Evolutionary conservation across 192 early-diverging fungal genomes (phyloP).

Genomic region (Spinellus fusiger): DNA sequence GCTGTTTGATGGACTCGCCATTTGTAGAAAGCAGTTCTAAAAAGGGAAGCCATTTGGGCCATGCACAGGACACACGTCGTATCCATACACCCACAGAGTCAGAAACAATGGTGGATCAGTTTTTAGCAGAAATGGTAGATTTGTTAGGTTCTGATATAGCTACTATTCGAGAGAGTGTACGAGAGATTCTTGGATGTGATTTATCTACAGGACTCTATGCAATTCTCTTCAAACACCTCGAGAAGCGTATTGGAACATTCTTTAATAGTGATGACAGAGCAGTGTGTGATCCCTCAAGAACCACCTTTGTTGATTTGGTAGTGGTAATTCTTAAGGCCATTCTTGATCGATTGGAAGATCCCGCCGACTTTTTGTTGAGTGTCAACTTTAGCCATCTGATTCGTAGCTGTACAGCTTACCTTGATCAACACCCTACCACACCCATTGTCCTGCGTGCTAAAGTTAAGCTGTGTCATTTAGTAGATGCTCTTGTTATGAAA

Average conservation of each 20-base stretch:
- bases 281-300: constrained; percentile 40
- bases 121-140: constrained; percentile 64
- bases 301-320: constrained; percentile 62
- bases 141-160: constrained; percentile 70
- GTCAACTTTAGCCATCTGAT: constrained; percentile 63
- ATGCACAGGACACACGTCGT: constrained; percentile 9
- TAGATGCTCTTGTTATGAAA: constrained; percentile 63
- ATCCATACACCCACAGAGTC: not conserved
- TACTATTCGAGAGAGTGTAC: constrained; percentile 65
- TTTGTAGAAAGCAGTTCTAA: not conserved
- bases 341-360: constrained; percentile 53
- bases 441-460: constrained; percentile 53
- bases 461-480: constrained; percentile 66
- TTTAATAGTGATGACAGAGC: constrained; percentile 55
- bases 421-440: constrained; percentile 48
- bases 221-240: constrained; percentile 50
- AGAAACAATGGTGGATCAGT: constrained; percentile 52
- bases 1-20: constrained; percentile 31
- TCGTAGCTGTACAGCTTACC: constrained; percentile 54
- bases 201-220: constrained; percentile 59
- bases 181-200: constrained; percentile 70
- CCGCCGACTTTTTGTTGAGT: constrained; percentile 39
- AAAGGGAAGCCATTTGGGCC: not conserved
- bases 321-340: constrained; percentile 64
- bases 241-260: constrained; percentile 47